A percentile compares a stretch with the other conserved stretches of the same genome.
These are phyloP conservation scores for Trichophyton mentagrophytes DNA, from an alignment of 2,329 filamentous ascomycete species.

Conservation along the genomic window DNA sequence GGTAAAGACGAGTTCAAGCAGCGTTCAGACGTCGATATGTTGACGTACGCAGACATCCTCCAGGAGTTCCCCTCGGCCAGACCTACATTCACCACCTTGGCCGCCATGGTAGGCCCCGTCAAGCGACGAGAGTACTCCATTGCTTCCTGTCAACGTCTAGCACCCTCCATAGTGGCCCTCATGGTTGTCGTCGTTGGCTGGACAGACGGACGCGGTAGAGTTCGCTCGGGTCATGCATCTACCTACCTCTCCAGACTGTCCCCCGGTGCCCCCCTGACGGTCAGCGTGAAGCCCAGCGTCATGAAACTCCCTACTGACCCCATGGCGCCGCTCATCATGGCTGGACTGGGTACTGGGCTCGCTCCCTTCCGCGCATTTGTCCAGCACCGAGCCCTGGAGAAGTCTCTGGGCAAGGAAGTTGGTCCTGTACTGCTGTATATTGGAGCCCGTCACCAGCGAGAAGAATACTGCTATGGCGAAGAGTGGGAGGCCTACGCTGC, in stretches of 20 bases:
- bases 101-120: slow-evolving; percentile 74
- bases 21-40: slow-evolving; percentile 76
- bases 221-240: slow-evolving; percentile 85
- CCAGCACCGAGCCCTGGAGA: slow-evolving; percentile 95
- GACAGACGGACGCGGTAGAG: slow-evolving; percentile 76
- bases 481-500: slow-evolving; percentile 98
- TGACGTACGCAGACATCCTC: slow-evolving; percentile 83
- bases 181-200: slow-evolving; percentile 97
- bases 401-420: slow-evolving; percentile 91
- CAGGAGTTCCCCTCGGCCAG: slow-evolving; percentile 82
- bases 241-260: slow-evolving; percentile 70
- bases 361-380: slow-evolving; percentile 99
- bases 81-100: slow-evolving; percentile 76
- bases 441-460: slow-evolving; percentile 89
- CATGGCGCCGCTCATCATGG: slow-evolving; percentile 89
- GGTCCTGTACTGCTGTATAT: slow-evolving; percentile 90
- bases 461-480: slow-evolving; percentile 97
- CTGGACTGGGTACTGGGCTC: slow-evolving; percentile 91
- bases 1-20: slow-evolving; percentile 86
- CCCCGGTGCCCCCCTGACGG: slow-evolving; percentile 70
- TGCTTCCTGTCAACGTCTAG: slow-evolving; percentile 89
- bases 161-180: slow-evolving; percentile 74
- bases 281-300: slow-evolving; percentile 91
- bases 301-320: slow-evolving; percentile 95
- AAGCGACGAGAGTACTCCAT: slow-evolving; percentile 99